Base-by-base conservation (phyloP, 495 filamentous ascomycete species). In the Viridothelium virens region DNA sequence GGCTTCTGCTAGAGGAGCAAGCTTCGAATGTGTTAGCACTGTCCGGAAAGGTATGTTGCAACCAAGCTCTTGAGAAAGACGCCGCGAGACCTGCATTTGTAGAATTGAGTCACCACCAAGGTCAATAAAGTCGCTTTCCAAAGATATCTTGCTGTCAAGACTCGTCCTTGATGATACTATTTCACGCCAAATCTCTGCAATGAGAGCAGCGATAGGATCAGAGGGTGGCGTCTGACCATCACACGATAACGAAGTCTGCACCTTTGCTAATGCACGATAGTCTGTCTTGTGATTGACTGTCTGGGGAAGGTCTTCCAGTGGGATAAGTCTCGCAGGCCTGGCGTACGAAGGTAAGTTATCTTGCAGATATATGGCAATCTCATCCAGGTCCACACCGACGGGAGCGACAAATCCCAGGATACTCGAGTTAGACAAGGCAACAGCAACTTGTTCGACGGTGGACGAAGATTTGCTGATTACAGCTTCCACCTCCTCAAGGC, bases 231-330 rank as follows among this genome's bases (percentile, higher is more conserved):
- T 53, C 6, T 46, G 41, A 14, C 31, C 50, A 14, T 4, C 44
- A 18, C 10, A 50, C 18, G 41, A 46, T 46, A 6, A 14, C 41
- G 41, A 6, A 46, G 41, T 46, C 6, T 6, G 41, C 41, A 46
- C 6, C 6, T 46, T 14, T 14, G 6, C 14, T 46, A 53, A 25
- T 25, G 48, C 48, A 9, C n/a, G 48, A 25, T 53, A 53, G 16
- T 69, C 56, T 50, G 66, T 38, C 36, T 69, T 69, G 47, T 66
- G 64, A 33, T 63, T 65, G n/a, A 25, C 31, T 16, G 68, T 69
- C 14, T 25, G 44, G 7, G 68, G 68, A 12, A 69, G 59, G 33
- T 2, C 1, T 31, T 44, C 39, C 7, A 69, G 25, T 31, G 47
- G 7, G 9, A 64, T 10, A 18, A 69, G 4, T 18, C n/a, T 7